Conservation (phyloP, 225 moss, liverwort and hornwort species). For the Sphagnum contortum region DNA sequence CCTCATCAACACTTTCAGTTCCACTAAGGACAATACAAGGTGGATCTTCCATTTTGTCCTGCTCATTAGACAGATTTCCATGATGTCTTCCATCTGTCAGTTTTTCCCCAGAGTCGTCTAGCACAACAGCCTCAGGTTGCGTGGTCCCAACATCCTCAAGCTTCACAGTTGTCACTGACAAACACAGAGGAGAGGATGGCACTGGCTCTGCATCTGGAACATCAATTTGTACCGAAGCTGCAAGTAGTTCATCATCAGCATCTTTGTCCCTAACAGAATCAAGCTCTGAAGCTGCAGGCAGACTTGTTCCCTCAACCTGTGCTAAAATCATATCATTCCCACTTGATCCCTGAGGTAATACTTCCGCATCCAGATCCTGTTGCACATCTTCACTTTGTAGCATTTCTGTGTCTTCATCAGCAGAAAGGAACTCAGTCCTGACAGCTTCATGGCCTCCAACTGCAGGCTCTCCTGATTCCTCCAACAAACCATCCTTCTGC, state of each 20-base stretch:
- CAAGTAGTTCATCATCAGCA: not conserved
- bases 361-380: no score
- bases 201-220: not conserved
- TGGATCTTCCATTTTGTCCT: not conserved
- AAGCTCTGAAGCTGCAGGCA: constrained; percentile 1
- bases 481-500: constrained; percentile 4
- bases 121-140: constrained; percentile 1
- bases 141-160: constrained; percentile 10
- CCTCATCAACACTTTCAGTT: no score
- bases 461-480: constrained; percentile 8
- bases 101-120: constrained; percentile 5
- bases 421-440: not conserved
- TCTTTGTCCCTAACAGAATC: not conserved
- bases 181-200: not conserved
- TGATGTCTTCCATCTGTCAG: constrained; percentile 5
- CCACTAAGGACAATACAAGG: no score
- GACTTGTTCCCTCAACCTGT: not conserved
- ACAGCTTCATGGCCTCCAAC: constrained; percentile 8
- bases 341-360: no score
- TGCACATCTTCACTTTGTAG: not conserved
- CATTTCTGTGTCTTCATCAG: constrained; percentile 3
- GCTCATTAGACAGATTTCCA: constrained; percentile 7
- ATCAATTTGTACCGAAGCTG: not conserved
- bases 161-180: constrained; percentile 1
- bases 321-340: no score